phyloP scores from a whole-genome alignment of 768 basidiomycete species.

The Boletus reticulatus region DNA sequence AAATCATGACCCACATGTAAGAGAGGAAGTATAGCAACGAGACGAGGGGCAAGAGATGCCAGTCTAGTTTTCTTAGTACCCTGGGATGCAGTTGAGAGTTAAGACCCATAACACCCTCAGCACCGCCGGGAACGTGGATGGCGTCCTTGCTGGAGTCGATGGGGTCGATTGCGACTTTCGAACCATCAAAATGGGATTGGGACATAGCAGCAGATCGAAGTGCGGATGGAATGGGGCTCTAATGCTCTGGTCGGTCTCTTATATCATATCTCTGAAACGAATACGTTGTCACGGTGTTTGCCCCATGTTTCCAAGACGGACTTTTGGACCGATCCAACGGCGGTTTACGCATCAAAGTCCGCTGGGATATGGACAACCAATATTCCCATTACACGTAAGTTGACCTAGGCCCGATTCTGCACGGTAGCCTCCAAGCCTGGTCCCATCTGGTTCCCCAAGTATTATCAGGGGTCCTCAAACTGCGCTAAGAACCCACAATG shows the following conservation, averaged over 20 bases:
- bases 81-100: neutral
- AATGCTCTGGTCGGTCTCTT: neutral
- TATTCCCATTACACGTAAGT: neutral
- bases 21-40: conserved; percentile 15
- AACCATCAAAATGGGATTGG: neutral
- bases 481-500: no score
- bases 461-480: no score
- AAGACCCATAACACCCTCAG: neutral
- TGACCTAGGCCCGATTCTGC: neutral
- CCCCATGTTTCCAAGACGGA: neutral
- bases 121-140: neutral
- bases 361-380: neutral
- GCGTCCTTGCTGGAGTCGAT: conserved; percentile 5
- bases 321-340: no score
- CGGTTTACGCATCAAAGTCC: neutral
- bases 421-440: no score
- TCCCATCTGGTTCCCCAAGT: no score
- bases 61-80: conserved; percentile 19
- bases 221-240: neutral
- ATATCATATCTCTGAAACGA: neutral
- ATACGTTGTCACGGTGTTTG: neutral
- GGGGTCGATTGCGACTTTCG: conserved; percentile 1
- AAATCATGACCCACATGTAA: conserved; percentile 12
- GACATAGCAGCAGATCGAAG: conserved; percentile 4
- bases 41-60: conserved; percentile 19